These are phyloP conservation scores for Vittaforma corneae DNA, from an alignment of 371 early-diverging fungal genomes.

Conservation along the genomic window DNA sequence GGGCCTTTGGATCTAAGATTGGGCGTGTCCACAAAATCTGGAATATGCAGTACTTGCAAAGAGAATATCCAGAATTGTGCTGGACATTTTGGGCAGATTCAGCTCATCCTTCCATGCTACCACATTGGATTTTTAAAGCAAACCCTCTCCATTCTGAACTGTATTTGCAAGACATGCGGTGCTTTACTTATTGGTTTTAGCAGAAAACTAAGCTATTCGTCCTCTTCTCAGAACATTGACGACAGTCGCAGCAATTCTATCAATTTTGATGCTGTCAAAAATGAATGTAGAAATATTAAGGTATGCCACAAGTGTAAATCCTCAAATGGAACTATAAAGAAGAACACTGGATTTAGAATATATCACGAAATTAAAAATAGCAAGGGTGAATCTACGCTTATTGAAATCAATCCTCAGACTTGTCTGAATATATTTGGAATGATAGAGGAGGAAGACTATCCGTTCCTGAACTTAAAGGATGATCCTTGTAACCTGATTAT, in stretches of 20 bases:
- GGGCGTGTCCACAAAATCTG: slow-evolving; percentile 65
- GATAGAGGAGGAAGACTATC: slow-evolving; percentile 63
- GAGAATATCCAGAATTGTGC: slow-evolving; percentile 76
- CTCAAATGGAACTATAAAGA: slow-evolving; percentile 75
- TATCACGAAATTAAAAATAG: slow-evolving; percentile 77
- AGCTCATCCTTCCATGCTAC: slow-evolving; percentile 84
- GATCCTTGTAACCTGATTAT: slow-evolving; percentile 45
- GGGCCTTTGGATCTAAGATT: slow-evolving; percentile 53
- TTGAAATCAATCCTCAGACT: slow-evolving; percentile 80
- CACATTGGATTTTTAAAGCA: slow-evolving; percentile 89
- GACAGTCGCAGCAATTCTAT: slow-evolving; percentile 7
- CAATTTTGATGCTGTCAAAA: slow-evolving; percentile 61
- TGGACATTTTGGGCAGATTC: slow-evolving; percentile 91
- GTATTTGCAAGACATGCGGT: slow-evolving; percentile 78
- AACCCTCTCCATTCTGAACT: slow-evolving; percentile 74
- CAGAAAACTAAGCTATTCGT: slow-evolving; percentile 20
- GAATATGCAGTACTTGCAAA: slow-evolving; percentile 79
- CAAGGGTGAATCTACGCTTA: slow-evolving; percentile 47
- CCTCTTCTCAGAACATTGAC: slow-evolving; percentile 15
- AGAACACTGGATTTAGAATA: slow-evolving; percentile 82
- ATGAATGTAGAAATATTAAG: slow-evolving; percentile 72
- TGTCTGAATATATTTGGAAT: slow-evolving; percentile 72
- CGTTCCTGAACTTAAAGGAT: slow-evolving; percentile 34
- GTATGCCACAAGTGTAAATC: slow-evolving; percentile 74
- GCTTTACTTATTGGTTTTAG: slow-evolving; percentile 37